A percentile compares a stretch with the other conserved stretches of the same genome.
phyloP scores from a whole-genome alignment of 1,139 yeast species.

The Sugiyamaella pinicola region DNA sequence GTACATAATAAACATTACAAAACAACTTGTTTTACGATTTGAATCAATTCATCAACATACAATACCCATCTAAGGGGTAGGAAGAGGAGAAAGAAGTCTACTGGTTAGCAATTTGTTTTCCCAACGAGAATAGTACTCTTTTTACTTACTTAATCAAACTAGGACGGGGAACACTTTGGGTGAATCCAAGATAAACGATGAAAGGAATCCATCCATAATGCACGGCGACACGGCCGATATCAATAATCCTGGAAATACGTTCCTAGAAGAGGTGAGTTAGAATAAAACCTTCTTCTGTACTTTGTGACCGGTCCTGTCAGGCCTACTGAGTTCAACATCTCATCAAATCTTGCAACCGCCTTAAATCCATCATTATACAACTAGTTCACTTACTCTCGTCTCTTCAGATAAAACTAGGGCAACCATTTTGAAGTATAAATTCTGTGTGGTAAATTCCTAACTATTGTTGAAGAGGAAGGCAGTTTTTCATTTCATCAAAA shows the following conservation, averaged over 20 bases:
- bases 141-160: slow-evolving; percentile 60
- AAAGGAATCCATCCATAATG: slow-evolving; percentile 98
- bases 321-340: neutral
- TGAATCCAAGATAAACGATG: slow-evolving; percentile 90
- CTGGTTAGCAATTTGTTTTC: slow-evolving; percentile 16
- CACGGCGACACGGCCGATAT: slow-evolving; percentile 80
- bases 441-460: no score
- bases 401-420: slow-evolving; percentile 16
- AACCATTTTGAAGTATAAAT: slow-evolving; percentile 17
- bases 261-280: slow-evolving; percentile 48
- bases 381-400: slow-evolving; percentile 15
- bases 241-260: slow-evolving; percentile 80
- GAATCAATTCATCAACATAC: neutral
- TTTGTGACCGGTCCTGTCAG: neutral
- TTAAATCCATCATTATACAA: neutral
- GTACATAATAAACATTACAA: slow-evolving; percentile 9
- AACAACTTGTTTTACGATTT: neutral
- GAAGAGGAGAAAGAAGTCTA: slow-evolving; percentile 64
- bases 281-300: neutral
- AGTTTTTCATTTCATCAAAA: no score
- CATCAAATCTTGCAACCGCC: neutral
- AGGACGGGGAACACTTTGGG: slow-evolving; percentile 83
- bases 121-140: neutral
- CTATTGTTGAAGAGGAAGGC: no score
- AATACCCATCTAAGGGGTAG: slow-evolving; percentile 57